These are phyloP conservation scores for Taphrina populina DNA, from an alignment of 1,139 yeast genomes.

Conservation along the genomic window DNA sequence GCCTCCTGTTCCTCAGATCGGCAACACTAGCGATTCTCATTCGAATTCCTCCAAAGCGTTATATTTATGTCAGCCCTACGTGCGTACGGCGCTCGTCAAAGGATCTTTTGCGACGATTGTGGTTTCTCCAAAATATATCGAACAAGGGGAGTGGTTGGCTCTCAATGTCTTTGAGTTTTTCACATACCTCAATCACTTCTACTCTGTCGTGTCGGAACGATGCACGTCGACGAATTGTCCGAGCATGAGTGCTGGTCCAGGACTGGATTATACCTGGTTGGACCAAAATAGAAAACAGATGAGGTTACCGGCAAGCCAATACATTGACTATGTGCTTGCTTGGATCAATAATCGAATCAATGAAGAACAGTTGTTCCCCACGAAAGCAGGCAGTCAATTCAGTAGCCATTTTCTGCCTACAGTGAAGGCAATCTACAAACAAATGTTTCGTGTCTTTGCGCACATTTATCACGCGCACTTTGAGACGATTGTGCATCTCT, in stretches of 20 bases:
- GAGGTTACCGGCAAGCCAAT: conserved; percentile 86
- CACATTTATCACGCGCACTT: conserved; percentile 92
- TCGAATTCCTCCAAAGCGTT: conserved; percentile 41
- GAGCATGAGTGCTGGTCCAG: conserved; percentile 32
- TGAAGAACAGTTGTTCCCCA: conserved; percentile 88
- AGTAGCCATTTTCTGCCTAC: conserved; percentile 82
- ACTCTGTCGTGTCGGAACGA: conserved; percentile 22
- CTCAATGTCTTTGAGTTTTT: conserved; percentile 86
- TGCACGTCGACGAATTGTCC: conserved; percentile 22
- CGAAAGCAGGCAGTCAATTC: conserved; percentile 78
- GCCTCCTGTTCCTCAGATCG: conserved; percentile 27
- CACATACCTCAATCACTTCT: conserved; percentile 51
- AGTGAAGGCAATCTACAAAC: conserved; percentile 80
- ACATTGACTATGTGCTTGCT: conserved; percentile 84
- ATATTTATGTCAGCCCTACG: conserved; percentile 88
- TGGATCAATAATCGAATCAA: conserved; percentile 87
- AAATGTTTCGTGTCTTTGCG: conserved; percentile 95
- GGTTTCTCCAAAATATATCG: conserved; percentile 91
- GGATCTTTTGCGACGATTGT: conserved; percentile 98
- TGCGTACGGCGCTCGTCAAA: conserved; percentile 87
- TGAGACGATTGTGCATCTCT: conserved; percentile 82
- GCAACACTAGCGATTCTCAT: conserved; percentile 1
- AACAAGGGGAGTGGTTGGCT: conserved; percentile 93
- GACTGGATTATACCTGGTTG: conserved; percentile 84
- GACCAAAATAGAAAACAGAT: conserved; percentile 75